Conservation (phyloP, 768 basidiomycete genomes). For the Lactarius indigo region DNA sequence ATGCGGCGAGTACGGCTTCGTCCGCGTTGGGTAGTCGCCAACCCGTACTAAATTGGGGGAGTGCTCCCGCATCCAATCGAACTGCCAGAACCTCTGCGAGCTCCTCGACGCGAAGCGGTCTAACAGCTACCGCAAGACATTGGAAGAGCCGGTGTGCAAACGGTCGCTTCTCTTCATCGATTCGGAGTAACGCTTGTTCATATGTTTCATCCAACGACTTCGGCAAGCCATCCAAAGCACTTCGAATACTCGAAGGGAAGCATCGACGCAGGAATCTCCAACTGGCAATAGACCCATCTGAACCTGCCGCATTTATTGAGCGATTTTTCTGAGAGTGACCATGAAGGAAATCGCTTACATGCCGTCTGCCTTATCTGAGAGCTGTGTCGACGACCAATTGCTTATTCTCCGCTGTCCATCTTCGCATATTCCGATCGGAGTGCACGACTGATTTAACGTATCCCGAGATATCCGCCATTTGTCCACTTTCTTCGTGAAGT, state of each 20-base stretch:
- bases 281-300: too few species aligned
- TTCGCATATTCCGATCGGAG: too few species aligned
- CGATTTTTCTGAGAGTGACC: too few species aligned
- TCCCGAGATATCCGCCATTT: not conserved
- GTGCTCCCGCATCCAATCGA: not conserved
- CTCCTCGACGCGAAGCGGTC: too few species aligned
- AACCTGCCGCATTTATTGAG: too few species aligned
- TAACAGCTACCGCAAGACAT: too few species aligned
- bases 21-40: not conserved
- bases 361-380: too few species aligned
- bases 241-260: not conserved
- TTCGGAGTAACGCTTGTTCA: not conserved
- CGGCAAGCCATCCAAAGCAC: not conserved
- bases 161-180: not conserved
- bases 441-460: too few species aligned
- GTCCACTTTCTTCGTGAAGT: conserved; percentile 7
- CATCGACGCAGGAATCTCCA: not conserved
- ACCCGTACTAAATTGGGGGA: not conserved
- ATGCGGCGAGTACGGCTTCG: too few species aligned
- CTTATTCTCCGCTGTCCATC: too few species aligned
- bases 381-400: too few species aligned
- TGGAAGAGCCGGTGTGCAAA: not conserved
- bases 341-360: too few species aligned
- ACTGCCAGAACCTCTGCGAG: not conserved
- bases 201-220: not conserved